Evolutionary conservation across 192 early-diverging fungal species (phyloP), one percentile per base, ranked within the genome.

Genomic region (Borealophlyctis nickersoniae): DNA sequence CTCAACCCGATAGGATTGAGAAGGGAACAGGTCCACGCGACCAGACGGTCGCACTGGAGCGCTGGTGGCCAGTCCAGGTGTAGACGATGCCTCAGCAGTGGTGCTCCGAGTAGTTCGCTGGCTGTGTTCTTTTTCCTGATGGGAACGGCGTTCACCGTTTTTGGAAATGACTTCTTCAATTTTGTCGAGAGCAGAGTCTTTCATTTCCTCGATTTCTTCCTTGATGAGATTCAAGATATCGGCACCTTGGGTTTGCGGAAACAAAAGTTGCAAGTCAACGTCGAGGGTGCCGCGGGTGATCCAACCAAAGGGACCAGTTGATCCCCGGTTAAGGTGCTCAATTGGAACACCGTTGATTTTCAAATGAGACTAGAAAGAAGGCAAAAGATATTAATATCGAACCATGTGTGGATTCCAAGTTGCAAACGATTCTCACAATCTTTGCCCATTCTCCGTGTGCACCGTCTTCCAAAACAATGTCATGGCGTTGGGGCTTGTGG

Each of bases 241-340:
- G 35, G 74, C 73, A 23, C 52, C 50, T 24, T 61, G 32, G 7
- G 72, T 69, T 31, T 81, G 60, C 32, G 82, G 82, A 29, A 84
- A 72, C 7, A 80, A 35, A 14, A 84, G 59, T 58, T 85, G 80
- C 48, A 82, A 31, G 68, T 86, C 82, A 13, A 98, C 78, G 65
- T 96, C 94, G 0, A 98, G 80, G 4, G 81, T 87, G 2, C 94
- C 94, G 2, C 83, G 79, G n/a, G 88, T 92, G 63, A 98, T 92
- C 96, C 96, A 98, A 13, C 89, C 88, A 33, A 94, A 83, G 2
- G 96, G 96, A 0, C 96, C 96, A 32, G 82, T 81, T 9, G 89
- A 82, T 16, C 91, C 91, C 23, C 78, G 71, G 74, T 94, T 95
- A 39, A 98, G 73, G 71, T 96, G 93, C 64, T 92, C 90, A 24